These are phyloP conservation scores for Euphorbia pulcherrima DNA, from an alignment of 345 rosid genomes.

Conservation along the genomic window DNA sequence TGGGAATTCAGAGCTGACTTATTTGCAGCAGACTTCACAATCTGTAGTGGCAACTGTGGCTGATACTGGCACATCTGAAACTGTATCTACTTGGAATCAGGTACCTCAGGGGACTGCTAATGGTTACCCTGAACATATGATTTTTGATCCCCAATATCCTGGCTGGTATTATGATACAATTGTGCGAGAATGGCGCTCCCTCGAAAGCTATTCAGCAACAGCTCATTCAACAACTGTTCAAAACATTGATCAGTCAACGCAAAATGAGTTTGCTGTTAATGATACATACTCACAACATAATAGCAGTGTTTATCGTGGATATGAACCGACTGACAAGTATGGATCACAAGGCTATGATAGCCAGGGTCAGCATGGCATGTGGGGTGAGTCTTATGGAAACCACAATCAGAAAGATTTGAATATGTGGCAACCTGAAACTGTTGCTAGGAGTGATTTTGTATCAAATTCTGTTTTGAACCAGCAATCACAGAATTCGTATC, in stretches of 20 bases:
- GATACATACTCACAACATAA: conserved; percentile 34
- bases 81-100: conserved; percentile 63
- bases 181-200: conserved; percentile 61
- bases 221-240: conserved; percentile 38
- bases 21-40: conserved; percentile 60
- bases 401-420: conserved; percentile 38
- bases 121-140: conserved; percentile 87
- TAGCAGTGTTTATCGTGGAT: conserved; percentile 34
- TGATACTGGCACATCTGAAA: conserved; percentile 50
- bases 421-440: conserved; percentile 49
- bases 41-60: conserved; percentile 44
- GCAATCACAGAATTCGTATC: conserved; percentile 41
- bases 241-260: conserved; percentile 48
- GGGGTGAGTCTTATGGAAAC: conserved; percentile 50
- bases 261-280: conserved; percentile 44
- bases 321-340: conserved; percentile 38
- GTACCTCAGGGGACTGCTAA: conserved; percentile 48
- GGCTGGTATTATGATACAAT: conserved; percentile 88
- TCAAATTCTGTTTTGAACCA: conserved; percentile 45
- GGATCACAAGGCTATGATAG: conserved; percentile 37
- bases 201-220: conserved; percentile 65
- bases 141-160: conserved; percentile 83
- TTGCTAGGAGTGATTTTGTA: conserved; percentile 27
- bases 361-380: conserved; percentile 41
- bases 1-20: conserved; percentile 48